Conservation (phyloP, 768 basidiomycete species). For the Panaeolus papilionaceus region DNA sequence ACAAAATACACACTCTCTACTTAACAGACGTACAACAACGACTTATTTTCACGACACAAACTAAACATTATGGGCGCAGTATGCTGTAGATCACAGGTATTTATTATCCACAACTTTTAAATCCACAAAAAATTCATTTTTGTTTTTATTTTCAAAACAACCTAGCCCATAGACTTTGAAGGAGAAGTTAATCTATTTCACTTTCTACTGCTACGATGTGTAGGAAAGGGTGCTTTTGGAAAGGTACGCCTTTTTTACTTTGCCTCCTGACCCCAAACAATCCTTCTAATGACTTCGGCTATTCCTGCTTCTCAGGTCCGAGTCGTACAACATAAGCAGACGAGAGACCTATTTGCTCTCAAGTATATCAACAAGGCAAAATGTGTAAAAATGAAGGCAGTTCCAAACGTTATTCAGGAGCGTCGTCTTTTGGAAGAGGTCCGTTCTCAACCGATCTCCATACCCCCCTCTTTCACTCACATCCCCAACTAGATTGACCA, state of each 20-base stretch:
- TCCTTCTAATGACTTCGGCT: constrained; percentile 23
- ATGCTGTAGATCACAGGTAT: constrained; percentile 83
- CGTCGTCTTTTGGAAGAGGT: constrained; percentile 96
- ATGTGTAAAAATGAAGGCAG: constrained; percentile 98
- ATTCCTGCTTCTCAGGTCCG: constrained; percentile 70
- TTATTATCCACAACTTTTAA: constrained; percentile 23
- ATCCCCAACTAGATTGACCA: constrained; percentile 78
- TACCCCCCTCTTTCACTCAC: constrained; percentile 11
- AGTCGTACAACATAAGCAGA: constrained; percentile 98
- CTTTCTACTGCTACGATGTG: constrained; percentile 91
- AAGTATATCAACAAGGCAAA: constrained; percentile 99
- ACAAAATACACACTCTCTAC: constrained; percentile 28
- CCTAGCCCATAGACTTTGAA: constrained; percentile 92
- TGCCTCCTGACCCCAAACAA: constrained; percentile 10
- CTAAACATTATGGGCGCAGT: constrained; percentile 74
- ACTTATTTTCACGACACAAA: background rate
- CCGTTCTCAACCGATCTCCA: constrained; percentile 22
- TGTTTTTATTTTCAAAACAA: no score
- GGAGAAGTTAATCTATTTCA: constrained; percentile 97
- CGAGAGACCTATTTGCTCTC: constrained; percentile 94
- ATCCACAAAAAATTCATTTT: no score
- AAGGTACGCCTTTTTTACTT: constrained; percentile 64
- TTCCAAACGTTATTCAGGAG: constrained; percentile 97
- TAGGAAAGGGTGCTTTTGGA: constrained; percentile 99
- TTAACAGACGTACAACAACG: background rate